phyloP scores from a whole-genome alignment of 2,329 filamentous ascomycete genomes.

The Orbilia oligospora region DNA sequence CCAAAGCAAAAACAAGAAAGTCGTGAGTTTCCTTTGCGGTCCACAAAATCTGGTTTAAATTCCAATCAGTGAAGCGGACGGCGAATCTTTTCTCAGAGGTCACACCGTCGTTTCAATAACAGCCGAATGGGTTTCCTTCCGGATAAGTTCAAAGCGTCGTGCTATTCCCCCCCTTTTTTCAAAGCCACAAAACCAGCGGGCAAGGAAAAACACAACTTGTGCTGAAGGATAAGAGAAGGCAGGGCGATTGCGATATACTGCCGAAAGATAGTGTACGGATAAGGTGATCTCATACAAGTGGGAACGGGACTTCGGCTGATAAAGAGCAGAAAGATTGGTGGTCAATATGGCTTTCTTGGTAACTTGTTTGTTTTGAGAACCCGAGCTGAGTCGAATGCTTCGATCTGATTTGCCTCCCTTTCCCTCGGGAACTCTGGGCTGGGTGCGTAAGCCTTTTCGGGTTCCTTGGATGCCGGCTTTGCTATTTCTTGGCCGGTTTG shows the following conservation, averaged over 20 bases:
- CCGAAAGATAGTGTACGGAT: constrained; percentile 11
- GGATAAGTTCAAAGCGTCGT: constrained; percentile 53
- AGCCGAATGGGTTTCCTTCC: constrained; percentile 34
- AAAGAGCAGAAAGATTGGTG: constrained; percentile 25
- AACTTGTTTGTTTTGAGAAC: constrained; percentile 39
- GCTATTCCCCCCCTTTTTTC: constrained; percentile 46
- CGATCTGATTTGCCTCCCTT: constrained; percentile 47
- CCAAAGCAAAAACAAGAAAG: constrained; percentile 25
- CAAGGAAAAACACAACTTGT: neutral
- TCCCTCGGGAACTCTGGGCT: constrained; percentile 50
- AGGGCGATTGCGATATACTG: constrained; percentile 21
- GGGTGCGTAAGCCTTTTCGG: constrained; percentile 61
- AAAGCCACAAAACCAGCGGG: constrained; percentile 20
- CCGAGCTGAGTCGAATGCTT: constrained; percentile 35
- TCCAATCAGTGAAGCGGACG: constrained; percentile 19
- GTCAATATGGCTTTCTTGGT: constrained; percentile 47
- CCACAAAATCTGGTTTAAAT: constrained; percentile 20
- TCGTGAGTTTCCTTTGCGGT: constrained; percentile 15
- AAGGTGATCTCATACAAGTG: constrained; percentile 32
- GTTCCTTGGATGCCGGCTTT: constrained; percentile 59
- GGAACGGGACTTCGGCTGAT: constrained; percentile 43
- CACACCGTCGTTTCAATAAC: constrained; percentile 28
- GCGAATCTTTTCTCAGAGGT: constrained; percentile 18
- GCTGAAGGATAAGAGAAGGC: constrained; percentile 15
- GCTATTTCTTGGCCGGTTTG: constrained; percentile 58